Evolutionary conservation across 495 filamentous ascomycete genomes (phyloP).

Genomic region (Neurospora sp.): DNA sequence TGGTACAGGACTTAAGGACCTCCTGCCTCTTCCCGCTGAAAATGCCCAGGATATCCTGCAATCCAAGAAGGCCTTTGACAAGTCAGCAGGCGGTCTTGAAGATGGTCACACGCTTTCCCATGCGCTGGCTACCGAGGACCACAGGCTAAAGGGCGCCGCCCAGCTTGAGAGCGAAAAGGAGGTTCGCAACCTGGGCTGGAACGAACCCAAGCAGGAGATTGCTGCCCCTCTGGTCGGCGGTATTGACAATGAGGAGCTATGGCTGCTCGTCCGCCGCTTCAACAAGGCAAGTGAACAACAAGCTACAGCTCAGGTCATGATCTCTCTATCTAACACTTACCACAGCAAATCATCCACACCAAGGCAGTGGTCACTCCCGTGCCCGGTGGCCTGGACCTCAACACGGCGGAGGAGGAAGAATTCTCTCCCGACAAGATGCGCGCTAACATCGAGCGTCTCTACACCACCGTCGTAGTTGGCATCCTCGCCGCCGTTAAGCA

Average conservation of each 20-base stretch:
- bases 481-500: conserved; percentile 60
- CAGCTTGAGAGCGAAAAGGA: conserved; percentile 31
- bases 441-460: conserved; percentile 70
- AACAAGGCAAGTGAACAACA: conserved; percentile 52
- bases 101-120: conserved; percentile 30
- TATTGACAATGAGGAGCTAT: conserved; percentile 74
- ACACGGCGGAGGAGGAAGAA: conserved; percentile 70
- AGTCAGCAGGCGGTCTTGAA: conserved; percentile 4
- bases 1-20: conserved; percentile 17
- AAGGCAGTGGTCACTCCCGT: conserved; percentile 49
- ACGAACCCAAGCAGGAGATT: conserved; percentile 47
- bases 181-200: conserved; percentile 67
- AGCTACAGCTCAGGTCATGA: no score
- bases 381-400: conserved; percentile 59
- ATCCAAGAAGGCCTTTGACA: conserved; percentile 16
- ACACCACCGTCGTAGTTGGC: conserved; percentile 70
- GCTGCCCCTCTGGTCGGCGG: conserved; percentile 58
- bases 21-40: conserved; percentile 26
- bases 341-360: conserved; percentile 80
- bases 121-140: conserved; percentile 22
- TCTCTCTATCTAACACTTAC: neutral
- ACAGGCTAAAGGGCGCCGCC: conserved; percentile 23
- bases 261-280: conserved; percentile 70
- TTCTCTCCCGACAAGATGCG: conserved; percentile 82
- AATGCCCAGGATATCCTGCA: conserved; percentile 18